These are phyloP conservation scores for Ceratocystis colombiana DNA, from an alignment of 2,329 filamentous ascomycete species.

Conservation along the genomic window DNA sequence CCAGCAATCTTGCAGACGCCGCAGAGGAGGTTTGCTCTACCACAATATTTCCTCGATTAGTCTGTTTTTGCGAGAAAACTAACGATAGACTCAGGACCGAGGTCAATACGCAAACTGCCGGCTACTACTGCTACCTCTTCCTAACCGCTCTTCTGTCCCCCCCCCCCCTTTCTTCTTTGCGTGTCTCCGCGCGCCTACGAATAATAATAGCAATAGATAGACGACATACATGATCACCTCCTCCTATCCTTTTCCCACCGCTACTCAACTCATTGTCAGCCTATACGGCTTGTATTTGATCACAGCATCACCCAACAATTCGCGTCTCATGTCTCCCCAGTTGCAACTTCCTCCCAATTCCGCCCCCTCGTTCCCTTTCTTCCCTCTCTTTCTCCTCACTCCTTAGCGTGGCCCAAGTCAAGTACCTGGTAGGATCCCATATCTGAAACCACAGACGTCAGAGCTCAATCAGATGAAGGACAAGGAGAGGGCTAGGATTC, in stretches of 20 bases:
- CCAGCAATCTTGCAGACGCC: no score
- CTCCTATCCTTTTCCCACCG: background rate
- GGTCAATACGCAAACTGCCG: background rate
- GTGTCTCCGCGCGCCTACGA: no score
- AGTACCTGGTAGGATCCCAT: background rate
- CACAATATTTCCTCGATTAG: background rate
- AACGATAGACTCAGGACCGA: background rate
- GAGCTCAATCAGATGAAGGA: conserved; percentile 13
- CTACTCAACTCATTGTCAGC: background rate
- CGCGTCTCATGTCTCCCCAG: background rate
- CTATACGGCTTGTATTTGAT: background rate
- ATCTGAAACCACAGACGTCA: conserved; percentile 12
- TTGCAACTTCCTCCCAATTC: background rate
- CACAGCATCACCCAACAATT: background rate
- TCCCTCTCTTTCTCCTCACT: background rate
- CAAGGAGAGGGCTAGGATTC: background rate
- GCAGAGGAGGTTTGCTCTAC: no score
- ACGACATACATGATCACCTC: background rate
- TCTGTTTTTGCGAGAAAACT: background rate
- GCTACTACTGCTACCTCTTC: background rate
- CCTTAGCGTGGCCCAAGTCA: background rate
- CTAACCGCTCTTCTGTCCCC: background rate
- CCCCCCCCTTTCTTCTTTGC: background rate
- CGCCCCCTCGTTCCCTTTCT: background rate
- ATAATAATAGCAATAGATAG: no score